A percentile compares a stretch with the other conserved stretches of the same genome.
Conservation (phyloP, 192 early-diverging fungal genomes). For the Rhizophagus prolifer region DNA sequence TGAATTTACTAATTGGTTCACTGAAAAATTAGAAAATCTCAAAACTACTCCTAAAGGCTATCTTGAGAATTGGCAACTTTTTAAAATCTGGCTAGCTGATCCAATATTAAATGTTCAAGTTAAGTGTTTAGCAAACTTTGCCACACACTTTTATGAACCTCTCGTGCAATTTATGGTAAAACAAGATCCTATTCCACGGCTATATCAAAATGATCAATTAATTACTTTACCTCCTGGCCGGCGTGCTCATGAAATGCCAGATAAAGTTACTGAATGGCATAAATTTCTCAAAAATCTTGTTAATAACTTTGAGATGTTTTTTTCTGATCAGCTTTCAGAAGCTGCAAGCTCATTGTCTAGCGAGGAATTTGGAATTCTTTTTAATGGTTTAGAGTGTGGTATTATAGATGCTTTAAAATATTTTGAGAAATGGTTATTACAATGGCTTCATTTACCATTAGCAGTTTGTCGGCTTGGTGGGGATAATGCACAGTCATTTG, state of each 20-base stretch:
- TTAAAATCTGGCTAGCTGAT: not conserved
- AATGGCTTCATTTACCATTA: not conserved
- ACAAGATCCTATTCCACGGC: too few relatives aligned
- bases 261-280: not conserved
- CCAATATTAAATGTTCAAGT: not conserved
- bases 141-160: too few relatives aligned
- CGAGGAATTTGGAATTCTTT: not conserved
- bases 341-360: not conserved
- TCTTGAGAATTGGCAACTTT: not conserved
- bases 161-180: too few relatives aligned
- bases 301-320: not conserved
- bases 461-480: not conserved
- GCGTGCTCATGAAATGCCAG: too few relatives aligned
- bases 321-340: not conserved
- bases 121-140: too few relatives aligned
- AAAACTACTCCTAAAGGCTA: not conserved
- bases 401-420: not conserved
- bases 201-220: too few relatives aligned
- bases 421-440: not conserved
- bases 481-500: too few relatives aligned
- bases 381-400: conserved; percentile 1
- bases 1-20: not conserved
- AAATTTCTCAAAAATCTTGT: not conserved
- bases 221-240: too few relatives aligned
- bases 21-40: not conserved